phyloP scores from a whole-genome alignment of 331 rosid genomes.

The Ulmus americana region DNA sequence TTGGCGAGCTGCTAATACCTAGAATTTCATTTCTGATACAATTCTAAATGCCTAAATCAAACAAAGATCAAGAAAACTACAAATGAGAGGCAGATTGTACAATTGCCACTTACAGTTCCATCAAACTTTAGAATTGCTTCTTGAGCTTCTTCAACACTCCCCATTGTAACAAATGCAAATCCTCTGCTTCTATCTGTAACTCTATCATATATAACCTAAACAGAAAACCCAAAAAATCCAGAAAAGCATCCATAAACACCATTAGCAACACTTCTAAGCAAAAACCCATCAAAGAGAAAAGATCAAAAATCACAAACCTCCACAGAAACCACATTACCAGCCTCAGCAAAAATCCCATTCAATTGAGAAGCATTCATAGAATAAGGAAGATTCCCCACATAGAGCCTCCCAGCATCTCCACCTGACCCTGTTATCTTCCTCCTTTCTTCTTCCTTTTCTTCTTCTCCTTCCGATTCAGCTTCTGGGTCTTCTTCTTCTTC shows the following conservation, averaged over 20 bases:
- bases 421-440: slow-evolving; percentile 28
- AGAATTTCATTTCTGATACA: background rate
- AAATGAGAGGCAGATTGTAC: background rate
- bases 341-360: slow-evolving; percentile 65
- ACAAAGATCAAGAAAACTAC: background rate
- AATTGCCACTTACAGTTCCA: slow-evolving; percentile 63
- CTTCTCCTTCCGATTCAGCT: slow-evolving; percentile 15
- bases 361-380: slow-evolving; percentile 54
- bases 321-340: slow-evolving; percentile 59
- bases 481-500: background rate
- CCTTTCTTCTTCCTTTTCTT: slow-evolving; percentile 25
- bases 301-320: slow-evolving; percentile 51
- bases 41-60: background rate
- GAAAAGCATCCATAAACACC: slow-evolving; percentile 6
- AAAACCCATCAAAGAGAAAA: background rate
- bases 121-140: slow-evolving; percentile 82
- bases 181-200: slow-evolving; percentile 91
- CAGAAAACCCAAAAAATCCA: slow-evolving; percentile 17
- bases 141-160: slow-evolving; percentile 63
- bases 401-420: slow-evolving; percentile 67
- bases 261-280: background rate
- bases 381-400: slow-evolving; percentile 80
- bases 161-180: slow-evolving; percentile 89
- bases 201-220: slow-evolving; percentile 72
- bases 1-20: background rate